Evolutionary conservation across 2,329 filamentous ascomycete species (phyloP).

Genomic region (Fusarium sp.): DNA sequence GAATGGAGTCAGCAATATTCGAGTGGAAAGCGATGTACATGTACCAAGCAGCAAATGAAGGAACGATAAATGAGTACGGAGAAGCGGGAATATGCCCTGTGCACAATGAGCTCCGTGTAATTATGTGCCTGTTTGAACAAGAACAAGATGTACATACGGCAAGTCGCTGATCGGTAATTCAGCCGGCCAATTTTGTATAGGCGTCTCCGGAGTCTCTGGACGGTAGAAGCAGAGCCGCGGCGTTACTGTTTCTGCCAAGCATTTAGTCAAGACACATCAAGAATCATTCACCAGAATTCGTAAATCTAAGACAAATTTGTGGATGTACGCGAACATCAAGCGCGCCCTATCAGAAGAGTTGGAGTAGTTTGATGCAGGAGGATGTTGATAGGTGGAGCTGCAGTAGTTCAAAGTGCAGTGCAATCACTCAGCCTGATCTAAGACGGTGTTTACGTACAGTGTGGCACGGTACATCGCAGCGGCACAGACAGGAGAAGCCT

Average conservation of each 20-base stretch:
- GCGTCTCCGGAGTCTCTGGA: background rate
- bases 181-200: slow-evolving; percentile 7
- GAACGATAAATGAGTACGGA: background rate
- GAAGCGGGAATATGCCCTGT: background rate
- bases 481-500: slow-evolving; percentile 29
- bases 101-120: background rate
- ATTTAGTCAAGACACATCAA: slow-evolving; percentile 3
- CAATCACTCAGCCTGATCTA: slow-evolving; percentile 26
- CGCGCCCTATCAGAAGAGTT: slow-evolving; percentile 26
- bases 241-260: slow-evolving; percentile 31
- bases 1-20: slow-evolving; percentile 33
- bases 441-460: slow-evolving; percentile 1
- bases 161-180: slow-evolving; percentile 31
- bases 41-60: slow-evolving; percentile 8
- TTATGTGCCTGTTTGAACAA: background rate
- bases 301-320: slow-evolving; percentile 23
- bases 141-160: background rate
- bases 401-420: background rate
- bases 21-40: slow-evolving; percentile 18
- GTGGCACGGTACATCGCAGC: slow-evolving; percentile 3
- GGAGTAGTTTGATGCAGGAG: slow-evolving; percentile 20
- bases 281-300: slow-evolving; percentile 8
- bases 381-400: slow-evolving; percentile 33
- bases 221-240: slow-evolving; percentile 17
- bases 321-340: slow-evolving; percentile 24